Conservation (phyloP, 2,329 filamentous ascomycete genomes). For the Xylariaceae sp. region DNA sequence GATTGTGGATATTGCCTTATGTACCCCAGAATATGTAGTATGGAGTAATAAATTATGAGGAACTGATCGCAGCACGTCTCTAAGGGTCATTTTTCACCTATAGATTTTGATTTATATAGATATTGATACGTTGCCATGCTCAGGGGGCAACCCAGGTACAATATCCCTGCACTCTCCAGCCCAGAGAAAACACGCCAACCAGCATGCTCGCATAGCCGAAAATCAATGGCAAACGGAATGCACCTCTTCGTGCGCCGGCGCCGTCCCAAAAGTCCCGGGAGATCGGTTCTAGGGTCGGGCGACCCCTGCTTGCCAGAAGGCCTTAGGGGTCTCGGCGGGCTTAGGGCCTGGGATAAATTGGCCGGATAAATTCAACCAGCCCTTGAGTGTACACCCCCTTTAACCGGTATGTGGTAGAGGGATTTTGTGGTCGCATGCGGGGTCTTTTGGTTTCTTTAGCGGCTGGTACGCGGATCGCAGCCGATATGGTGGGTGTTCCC, state of each 20-base stretch:
- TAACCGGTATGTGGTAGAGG: slow-evolving; percentile 15
- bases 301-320: neutral
- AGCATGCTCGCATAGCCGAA: slow-evolving; percentile 16
- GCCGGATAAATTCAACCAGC: slow-evolving; percentile 20
- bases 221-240: neutral
- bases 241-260: slow-evolving; percentile 6
- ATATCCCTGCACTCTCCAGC: neutral
- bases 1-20: slow-evolving; percentile 16
- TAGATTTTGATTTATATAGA: neutral
- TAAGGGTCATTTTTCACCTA: neutral
- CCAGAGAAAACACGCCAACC: neutral
- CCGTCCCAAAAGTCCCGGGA: slow-evolving; percentile 22
- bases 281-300: slow-evolving; percentile 26
- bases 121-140: slow-evolving; percentile 15
- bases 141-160: neutral
- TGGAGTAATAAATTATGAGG: slow-evolving; percentile 10
- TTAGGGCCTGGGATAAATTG: slow-evolving; percentile 25
- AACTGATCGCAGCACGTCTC: neutral
- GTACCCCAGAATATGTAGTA: slow-evolving; percentile 25
- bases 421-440: slow-evolving; percentile 6
- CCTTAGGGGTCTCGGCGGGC: slow-evolving; percentile 16
- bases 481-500: slow-evolving; percentile 21
- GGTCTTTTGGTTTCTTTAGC: slow-evolving; percentile 17
- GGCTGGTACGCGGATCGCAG: slow-evolving; percentile 19
- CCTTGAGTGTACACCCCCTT: slow-evolving; percentile 22